These are phyloP conservation scores for Vararia minispora DNA, from an alignment of 768 basidiomycete species.

Conservation along the genomic window DNA sequence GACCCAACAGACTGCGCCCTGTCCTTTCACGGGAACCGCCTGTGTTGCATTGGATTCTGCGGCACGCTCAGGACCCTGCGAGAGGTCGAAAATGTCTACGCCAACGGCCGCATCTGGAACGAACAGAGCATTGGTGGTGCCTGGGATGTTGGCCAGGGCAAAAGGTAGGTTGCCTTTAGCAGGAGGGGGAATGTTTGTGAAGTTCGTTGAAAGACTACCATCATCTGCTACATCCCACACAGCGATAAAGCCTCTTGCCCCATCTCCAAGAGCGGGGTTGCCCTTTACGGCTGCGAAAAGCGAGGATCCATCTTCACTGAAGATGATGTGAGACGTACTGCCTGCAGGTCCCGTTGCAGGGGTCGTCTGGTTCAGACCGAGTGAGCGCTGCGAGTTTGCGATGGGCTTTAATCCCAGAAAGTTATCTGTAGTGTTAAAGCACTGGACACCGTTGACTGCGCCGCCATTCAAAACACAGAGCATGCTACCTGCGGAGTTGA, in stretches of 20 bases:
- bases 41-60: conserved; percentile 11
- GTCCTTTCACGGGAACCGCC: conserved; percentile 18
- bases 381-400: conserved; percentile 29
- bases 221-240: conserved; percentile 34
- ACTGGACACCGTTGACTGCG: conserved; percentile 14
- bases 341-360: conserved; percentile 38
- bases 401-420: conserved; percentile 28
- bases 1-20: conserved; percentile 22
- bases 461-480: conserved; percentile 17
- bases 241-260: conserved; percentile 44
- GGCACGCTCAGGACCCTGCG: conserved; percentile 19
- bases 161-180: conserved; percentile 36
- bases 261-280: too few relatives aligned
- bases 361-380: conserved; percentile 39
- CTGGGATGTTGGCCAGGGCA: conserved; percentile 27
- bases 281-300: conserved; percentile 41
- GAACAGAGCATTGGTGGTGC: conserved; percentile 20
- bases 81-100: conserved; percentile 21
- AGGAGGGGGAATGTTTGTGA: conserved; percentile 25
- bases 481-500: conserved; percentile 7
- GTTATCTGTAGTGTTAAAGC: too few relatives aligned
- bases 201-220: conserved; percentile 33
- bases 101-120: conserved; percentile 20
- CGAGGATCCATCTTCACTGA: conserved; percentile 32
- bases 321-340: conserved; percentile 33